Evolutionary conservation across 106 monocot species (phyloP), one percentile per base, ranked within the genome.

Genomic region (Vanilla planifolia): DNA sequence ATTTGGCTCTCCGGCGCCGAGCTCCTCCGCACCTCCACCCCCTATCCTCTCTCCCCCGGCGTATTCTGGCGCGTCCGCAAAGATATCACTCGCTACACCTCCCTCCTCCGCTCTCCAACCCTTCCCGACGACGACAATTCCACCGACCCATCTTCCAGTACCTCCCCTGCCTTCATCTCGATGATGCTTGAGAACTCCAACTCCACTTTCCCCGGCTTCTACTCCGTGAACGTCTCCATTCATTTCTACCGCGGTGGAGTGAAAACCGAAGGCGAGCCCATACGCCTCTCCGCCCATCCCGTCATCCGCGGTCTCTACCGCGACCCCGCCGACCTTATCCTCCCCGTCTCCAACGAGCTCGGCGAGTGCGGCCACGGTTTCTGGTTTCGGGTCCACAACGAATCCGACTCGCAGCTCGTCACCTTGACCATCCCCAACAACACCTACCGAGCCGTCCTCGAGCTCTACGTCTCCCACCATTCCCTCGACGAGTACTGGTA

Each of bases 131-230:
- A 21, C 13, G 16, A 53, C 52, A 53, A 53, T n/a, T n/a, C n/a
- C n/a, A n/a, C n/a, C n/a, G n/a, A n/a, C n/a, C n/a, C 41, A 11
- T 37, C 51, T 22, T 25, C 26, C 40, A 39, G 40, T 6, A 40
- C 43, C 37, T 43, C 28, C 20, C 50, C 61, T 26, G 50, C 24
- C 24, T 6, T 30, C 11, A 9, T 80, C 59, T 71, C 77, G 22
- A 69, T 84, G 51, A 70, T 75, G 67, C 70, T 80, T 36, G 80
- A 75, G 60, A 80, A 84, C 71, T 58, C 73, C 11, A 64, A 84
- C 34, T 63, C 53, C 9, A 30, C 75, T n/a, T 64, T 71, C 72
- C 73, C 77, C 26, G 84, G 89, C 15, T 63, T 84, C 58, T 89
- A 69, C 75, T 44, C 63, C 63, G 69, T 80, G 41, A 78, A 89